These are phyloP conservation scores for Candida quercuum DNA, from an alignment of 805 yeast genomes.

Conservation along the genomic window DNA sequence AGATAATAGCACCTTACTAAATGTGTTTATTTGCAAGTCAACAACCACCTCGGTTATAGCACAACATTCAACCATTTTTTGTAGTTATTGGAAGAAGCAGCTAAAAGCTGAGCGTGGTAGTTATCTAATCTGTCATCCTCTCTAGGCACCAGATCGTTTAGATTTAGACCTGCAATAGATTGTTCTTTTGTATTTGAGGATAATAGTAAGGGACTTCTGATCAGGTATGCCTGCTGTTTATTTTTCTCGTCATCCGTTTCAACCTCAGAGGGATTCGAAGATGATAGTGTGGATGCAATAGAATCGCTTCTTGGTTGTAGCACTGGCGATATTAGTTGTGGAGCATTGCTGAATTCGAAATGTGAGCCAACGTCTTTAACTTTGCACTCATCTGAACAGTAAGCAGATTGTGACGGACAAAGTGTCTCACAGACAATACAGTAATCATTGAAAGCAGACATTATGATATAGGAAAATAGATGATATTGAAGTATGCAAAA, in stretches of 20 bases:
- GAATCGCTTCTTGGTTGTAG: conserved; percentile 24
- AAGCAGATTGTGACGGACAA: conserved; percentile 36
- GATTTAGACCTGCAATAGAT: conserved; percentile 20
- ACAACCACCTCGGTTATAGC: conserved; percentile 3
- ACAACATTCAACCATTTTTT: conserved; percentile 25
- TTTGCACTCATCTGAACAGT: conserved; percentile 43
- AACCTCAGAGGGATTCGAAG: conserved; percentile 1
- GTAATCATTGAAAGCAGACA: conserved; percentile 43
- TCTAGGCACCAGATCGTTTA: conserved; percentile 19
- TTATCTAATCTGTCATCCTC: conserved; percentile 11
- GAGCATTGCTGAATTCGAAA: conserved; percentile 21
- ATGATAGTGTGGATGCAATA: conserved; percentile 9
- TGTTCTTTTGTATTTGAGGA: conserved; percentile 20
- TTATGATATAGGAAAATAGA: conserved; percentile 2
- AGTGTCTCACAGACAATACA: conserved; percentile 55
- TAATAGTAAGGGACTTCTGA: conserved; percentile 23
- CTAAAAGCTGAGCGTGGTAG: conserved; percentile 17
- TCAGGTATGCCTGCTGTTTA: conserved; percentile 20
- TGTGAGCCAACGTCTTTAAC: conserved; percentile 23
- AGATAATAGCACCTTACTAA: not conserved
- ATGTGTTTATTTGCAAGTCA: not conserved
- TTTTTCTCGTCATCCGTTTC: conserved; percentile 8
- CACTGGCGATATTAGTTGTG: conserved; percentile 25
- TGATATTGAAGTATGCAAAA: not conserved
- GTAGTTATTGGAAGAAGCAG: conserved; percentile 25